These are phyloP conservation scores for Pyrenochaeta sp. DNA, from an alignment of 2,329 filamentous ascomycete species.

Conservation along the genomic window DNA sequence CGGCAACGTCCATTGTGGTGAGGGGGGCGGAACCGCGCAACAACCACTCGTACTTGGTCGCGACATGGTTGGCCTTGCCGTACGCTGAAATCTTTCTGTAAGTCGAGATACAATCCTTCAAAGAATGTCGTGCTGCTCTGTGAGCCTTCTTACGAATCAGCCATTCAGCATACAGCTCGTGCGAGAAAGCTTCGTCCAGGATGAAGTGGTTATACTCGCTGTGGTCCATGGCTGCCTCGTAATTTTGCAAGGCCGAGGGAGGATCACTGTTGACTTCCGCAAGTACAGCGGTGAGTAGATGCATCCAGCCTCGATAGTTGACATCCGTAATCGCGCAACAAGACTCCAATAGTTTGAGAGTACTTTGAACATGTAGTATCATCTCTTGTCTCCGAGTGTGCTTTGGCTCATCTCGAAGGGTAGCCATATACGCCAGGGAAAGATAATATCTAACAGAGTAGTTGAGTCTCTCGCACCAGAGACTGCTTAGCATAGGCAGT, in stretches of 20 bases:
- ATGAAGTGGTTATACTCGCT: conserved; percentile 71
- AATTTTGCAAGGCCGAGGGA: conserved; percentile 65
- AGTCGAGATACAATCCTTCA: conserved; percentile 72
- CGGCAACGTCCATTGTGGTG: conserved; percentile 68
- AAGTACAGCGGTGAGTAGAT: conserved; percentile 73
- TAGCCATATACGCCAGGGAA: conserved; percentile 52
- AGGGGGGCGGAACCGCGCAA: conserved; percentile 70
- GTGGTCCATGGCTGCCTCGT: conserved; percentile 77
- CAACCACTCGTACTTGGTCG: conserved; percentile 72
- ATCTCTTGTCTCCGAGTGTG: conserved; percentile 56
- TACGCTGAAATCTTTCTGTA: conserved; percentile 74
- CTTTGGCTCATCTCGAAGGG: conserved; percentile 49
- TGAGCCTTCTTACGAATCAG: conserved; percentile 71
- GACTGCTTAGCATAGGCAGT: conserved; percentile 50
- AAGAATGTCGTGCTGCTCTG: conserved; percentile 72
- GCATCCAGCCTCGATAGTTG: conserved; percentile 77
- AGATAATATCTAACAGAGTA: conserved; percentile 56
- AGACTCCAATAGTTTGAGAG: conserved; percentile 69
- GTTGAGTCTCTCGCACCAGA: conserved; percentile 55
- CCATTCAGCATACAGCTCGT: conserved; percentile 77
- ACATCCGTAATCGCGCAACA: conserved; percentile 71
- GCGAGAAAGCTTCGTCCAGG: conserved; percentile 76
- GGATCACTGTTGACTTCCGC: conserved; percentile 68
- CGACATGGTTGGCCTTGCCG: conserved; percentile 73
- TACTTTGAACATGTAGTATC: conserved; percentile 62